Evolutionary conservation across 495 filamentous ascomycete species (phyloP), one percentile per base, ranked within the genome.

Genomic region (Penicillium psychrofluorescens): DNA sequence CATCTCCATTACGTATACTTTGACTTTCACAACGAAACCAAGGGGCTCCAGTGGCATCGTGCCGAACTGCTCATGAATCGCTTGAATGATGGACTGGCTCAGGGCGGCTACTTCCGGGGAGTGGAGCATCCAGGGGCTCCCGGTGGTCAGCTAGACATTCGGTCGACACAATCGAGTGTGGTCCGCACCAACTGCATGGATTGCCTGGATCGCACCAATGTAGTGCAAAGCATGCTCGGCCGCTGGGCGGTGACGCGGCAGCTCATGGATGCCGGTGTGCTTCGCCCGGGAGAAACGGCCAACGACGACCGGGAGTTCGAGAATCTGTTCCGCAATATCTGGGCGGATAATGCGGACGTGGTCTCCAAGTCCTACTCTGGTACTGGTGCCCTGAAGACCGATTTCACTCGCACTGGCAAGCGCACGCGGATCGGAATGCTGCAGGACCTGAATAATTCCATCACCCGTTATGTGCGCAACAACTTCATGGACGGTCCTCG

Each of bases 131-230:
- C 89, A 1, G 86, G 78, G 58, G 78, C 76, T 49, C 53, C 74
- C 44, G 71, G 78, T 44, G 83, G 84, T 12, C 78, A 80, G 31
- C 63, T 95, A 7, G 90, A 95, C 51, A 77, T 86, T 32, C 83
- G 90, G 28, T 82, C 79, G 38, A 71, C 72, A 38, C 92, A 98
- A 68, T 84, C 77, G 5, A 85, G 83, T 48, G 90, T 96, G 8
- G 88, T 98, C 16, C 81, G 92, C 35, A 96, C 92, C 14, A 98
- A 98, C 58, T 98, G 92, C 64, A 97, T 98, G 92, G 92, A 98
- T 67, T 98, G 94, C 53, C 76, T 98, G 9, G 92, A 98, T 64
- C 88, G 92, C 41, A 98, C 92, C 39, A 98, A 98, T 59, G 89
- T 98, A 8, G 86, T 98, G 2, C 92, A 98, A 62, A 92, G 85